A percentile compares a stretch with the other conserved stretches of the same genome.
These are phyloP conservation scores for Senecio squalidus DNA, from an alignment of 140 eudicot genomes.

Conservation along the genomic window DNA sequence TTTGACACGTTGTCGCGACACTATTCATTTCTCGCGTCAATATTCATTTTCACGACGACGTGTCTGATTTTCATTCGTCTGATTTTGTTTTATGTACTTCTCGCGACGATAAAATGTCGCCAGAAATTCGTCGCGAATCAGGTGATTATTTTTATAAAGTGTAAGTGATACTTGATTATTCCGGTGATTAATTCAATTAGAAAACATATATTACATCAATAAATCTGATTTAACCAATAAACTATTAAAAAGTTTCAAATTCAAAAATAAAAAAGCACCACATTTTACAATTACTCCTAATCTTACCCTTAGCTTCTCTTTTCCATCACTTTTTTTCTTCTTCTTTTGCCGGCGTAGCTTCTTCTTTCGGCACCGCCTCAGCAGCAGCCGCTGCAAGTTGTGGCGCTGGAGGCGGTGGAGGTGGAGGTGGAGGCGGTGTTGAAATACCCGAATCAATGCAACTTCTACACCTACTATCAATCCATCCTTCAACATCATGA, in stretches of 20 bases:
- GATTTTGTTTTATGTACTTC: too few relatives aligned
- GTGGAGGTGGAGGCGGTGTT: constrained; percentile 38
- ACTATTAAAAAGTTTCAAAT: not conserved
- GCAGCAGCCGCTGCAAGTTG: too few relatives aligned
- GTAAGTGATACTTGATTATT: too few relatives aligned
- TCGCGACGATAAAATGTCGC: too few relatives aligned
- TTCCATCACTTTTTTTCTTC: constrained; percentile 35
- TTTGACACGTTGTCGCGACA: too few relatives aligned
- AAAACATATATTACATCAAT: not conserved
- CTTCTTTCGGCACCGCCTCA: constrained; percentile 25
- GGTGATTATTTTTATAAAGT: too few relatives aligned
- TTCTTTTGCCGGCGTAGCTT: constrained; percentile 34
- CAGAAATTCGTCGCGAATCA: too few relatives aligned
- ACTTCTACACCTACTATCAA: constrained; percentile 60
- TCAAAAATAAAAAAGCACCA: not conserved
- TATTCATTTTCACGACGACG: too few relatives aligned
- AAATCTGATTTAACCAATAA: constrained; percentile 16
- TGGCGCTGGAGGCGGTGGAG: constrained; percentile 24
- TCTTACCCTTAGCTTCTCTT: not conserved
- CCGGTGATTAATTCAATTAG: too few relatives aligned
- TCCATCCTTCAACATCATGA: constrained; percentile 67
- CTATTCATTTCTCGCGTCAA: too few relatives aligned
- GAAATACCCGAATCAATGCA: constrained; percentile 63
- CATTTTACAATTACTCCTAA: not conserved
- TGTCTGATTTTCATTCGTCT: too few relatives aligned